These are phyloP conservation scores for Sporothrix luriei DNA, from an alignment of 2,329 filamentous ascomycete species.

Conservation along the genomic window DNA sequence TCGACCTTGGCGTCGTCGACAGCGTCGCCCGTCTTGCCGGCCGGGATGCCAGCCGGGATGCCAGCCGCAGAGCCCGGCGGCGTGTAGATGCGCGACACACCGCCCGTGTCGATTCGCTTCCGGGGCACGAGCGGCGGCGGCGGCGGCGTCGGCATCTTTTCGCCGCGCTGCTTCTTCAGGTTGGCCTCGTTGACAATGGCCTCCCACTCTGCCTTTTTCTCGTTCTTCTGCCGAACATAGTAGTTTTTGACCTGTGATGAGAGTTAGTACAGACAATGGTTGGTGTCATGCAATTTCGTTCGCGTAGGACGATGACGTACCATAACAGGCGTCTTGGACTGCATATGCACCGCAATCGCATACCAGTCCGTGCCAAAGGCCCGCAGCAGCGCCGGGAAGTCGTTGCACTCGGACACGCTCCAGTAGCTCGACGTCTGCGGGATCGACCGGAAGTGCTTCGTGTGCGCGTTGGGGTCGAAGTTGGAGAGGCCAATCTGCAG, in stretches of 20 bases:
- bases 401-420: conserved; percentile 79
- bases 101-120: conserved; percentile 28
- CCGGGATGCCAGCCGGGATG: not conserved
- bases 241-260: conserved; percentile 61
- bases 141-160: conserved; percentile 63
- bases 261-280: not conserved
- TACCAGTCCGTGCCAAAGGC: conserved; percentile 80
- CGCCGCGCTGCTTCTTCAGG: conserved; percentile 56
- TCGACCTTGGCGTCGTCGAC: conserved; percentile 49
- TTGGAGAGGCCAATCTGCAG: conserved; percentile 53
- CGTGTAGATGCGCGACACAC: too few species aligned
- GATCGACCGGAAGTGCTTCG: conserved; percentile 51
- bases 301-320: conserved; percentile 40
- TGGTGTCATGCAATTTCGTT: not conserved
- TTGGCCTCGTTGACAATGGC: conserved; percentile 63
- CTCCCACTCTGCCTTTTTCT: conserved; percentile 61
- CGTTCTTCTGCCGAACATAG: conserved; percentile 62
- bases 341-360: conserved; percentile 75
- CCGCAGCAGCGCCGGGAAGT: conserved; percentile 71
- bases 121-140: conserved; percentile 47
- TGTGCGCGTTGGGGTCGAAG: conserved; percentile 53
- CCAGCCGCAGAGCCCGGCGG: too few species aligned
- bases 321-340: conserved; percentile 85
- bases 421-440: conserved; percentile 77
- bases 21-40: conserved; percentile 30